These are phyloP conservation scores for Apiotrichum mycotoxinovorans DNA, from an alignment of 1,284 basidiomycete species.

Conservation along the genomic window DNA sequence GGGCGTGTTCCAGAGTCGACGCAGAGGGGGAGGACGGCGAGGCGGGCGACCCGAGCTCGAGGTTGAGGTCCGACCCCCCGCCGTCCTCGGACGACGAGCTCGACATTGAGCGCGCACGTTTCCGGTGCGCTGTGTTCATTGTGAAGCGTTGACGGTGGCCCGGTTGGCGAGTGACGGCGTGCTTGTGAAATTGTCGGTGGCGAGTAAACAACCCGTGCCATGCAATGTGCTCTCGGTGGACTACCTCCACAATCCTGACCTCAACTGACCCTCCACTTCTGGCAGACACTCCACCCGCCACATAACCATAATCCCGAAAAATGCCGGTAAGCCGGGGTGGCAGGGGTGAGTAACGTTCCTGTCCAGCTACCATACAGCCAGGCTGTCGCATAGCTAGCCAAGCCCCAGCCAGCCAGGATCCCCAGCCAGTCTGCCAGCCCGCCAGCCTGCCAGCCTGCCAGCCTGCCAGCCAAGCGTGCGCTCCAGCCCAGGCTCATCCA, in stretches of 20 bases:
- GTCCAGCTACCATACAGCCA: no score
- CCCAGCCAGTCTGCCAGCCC: no score
- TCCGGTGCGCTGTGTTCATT: not conserved
- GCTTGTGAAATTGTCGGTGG: not conserved
- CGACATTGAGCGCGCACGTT: conserved; percentile 6
- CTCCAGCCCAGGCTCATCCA: no score
- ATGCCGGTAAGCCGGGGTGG: not conserved
- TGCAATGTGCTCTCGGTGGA: conserved; percentile 17
- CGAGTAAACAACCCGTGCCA: no score
- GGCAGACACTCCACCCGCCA: not conserved
- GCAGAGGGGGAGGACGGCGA: conserved; percentile 2
- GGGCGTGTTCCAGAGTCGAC: not conserved
- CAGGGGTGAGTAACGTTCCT: no score
- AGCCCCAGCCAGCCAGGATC: no score
- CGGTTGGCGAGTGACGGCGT: not conserved
- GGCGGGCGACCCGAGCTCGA: not conserved
- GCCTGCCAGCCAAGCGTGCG: no score
- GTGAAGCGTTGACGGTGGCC: not conserved
- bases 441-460: no score
- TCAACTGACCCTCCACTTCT: not conserved
- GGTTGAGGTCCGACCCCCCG: not conserved
- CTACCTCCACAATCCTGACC: conserved; percentile 18
- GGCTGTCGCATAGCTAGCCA: no score
- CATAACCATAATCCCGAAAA: not conserved
- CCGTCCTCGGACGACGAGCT: not conserved